phyloP scores from a whole-genome alignment of 2,329 filamentous ascomycete species.

The Stachybotrys elegans region DNA sequence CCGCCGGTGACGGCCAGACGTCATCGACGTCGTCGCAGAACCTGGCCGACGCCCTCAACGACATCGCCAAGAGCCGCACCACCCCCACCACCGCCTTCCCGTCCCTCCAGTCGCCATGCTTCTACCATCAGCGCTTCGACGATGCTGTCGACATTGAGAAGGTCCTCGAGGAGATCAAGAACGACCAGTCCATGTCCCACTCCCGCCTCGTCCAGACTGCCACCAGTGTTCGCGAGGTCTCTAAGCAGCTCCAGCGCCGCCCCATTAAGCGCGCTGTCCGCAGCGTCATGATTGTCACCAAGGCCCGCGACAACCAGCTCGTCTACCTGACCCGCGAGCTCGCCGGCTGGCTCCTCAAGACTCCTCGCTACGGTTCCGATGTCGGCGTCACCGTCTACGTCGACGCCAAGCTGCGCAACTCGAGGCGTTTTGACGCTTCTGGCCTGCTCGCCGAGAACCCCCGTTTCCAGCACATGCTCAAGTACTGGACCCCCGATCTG shows the following conservation, averaged over 20 bases:
- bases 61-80: conserved; percentile 39
- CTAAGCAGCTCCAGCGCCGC: conserved; percentile 86
- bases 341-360: conserved; percentile 79
- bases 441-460: conserved; percentile 69
- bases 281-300: conserved; percentile 98
- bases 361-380: conserved; percentile 82
- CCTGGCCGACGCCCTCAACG: conserved; percentile 57
- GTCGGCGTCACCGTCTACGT: conserved; percentile 96
- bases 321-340: conserved; percentile 86
- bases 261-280: conserved; percentile 88
- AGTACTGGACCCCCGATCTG: conserved; percentile 93
- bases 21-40: conserved; percentile 51
- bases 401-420: conserved; percentile 87
- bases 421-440: conserved; percentile 78
- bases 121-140: conserved; percentile 96
- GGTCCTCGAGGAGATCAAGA: conserved; percentile 89
- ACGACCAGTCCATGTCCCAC: conserved; percentile 86
- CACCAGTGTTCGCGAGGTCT: conserved; percentile 90
- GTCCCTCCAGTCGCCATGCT: conserved; percentile 82
- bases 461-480: conserved; percentile 76
- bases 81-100: conserved; percentile 44
- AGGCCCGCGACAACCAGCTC: conserved; percentile 90
- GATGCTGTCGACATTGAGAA: conserved; percentile 93
- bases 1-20: conserved; percentile 29
- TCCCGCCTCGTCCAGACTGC: conserved; percentile 93